phyloP scores from a whole-genome alignment of 306 rosid genomes.

The Rosa chinensis region DNA sequence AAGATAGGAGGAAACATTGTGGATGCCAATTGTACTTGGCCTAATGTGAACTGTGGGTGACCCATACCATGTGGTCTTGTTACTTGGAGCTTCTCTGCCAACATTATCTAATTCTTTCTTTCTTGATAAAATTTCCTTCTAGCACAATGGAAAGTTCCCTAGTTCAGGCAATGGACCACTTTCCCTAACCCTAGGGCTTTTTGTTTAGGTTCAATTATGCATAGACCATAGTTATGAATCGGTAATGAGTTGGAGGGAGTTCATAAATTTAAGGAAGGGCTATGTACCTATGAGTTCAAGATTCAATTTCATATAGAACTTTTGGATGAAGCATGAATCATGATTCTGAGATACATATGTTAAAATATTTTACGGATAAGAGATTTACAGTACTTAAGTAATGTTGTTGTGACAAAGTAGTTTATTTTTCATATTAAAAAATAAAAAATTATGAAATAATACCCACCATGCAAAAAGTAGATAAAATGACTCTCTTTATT shows the following conservation, averaged over 20 bases:
- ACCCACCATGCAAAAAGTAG: neutral
- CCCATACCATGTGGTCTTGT: slow-evolving; percentile 48
- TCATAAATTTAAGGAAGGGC: neutral
- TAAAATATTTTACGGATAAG: neutral
- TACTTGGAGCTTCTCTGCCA: slow-evolving; percentile 30
- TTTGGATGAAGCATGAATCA: neutral
- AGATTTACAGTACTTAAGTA: neutral
- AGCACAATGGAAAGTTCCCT: slow-evolving; percentile 34
- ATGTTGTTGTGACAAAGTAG: neutral
- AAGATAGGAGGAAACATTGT: slow-evolving; percentile 29
- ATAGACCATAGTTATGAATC: neutral
- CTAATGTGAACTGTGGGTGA: slow-evolving; percentile 31
- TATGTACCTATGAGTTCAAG: neutral
- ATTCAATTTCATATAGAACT: neutral
- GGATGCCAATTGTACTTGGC: slow-evolving; percentile 32
- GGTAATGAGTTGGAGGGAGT: neutral
- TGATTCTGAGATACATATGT: neutral
- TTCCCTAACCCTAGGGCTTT: slow-evolving; percentile 11
- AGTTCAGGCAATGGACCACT: slow-evolving; percentile 45
- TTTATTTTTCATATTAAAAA: neutral
- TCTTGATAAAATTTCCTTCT: slow-evolving; percentile 33
- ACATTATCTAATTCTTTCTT: slow-evolving; percentile 29
- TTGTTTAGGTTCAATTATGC: slow-evolving; percentile 3
- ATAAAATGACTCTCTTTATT: neutral
- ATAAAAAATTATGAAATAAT: neutral